Conservation (phyloP, 768 basidiomycete genomes). For the Cyclocybe aegerita region DNA sequence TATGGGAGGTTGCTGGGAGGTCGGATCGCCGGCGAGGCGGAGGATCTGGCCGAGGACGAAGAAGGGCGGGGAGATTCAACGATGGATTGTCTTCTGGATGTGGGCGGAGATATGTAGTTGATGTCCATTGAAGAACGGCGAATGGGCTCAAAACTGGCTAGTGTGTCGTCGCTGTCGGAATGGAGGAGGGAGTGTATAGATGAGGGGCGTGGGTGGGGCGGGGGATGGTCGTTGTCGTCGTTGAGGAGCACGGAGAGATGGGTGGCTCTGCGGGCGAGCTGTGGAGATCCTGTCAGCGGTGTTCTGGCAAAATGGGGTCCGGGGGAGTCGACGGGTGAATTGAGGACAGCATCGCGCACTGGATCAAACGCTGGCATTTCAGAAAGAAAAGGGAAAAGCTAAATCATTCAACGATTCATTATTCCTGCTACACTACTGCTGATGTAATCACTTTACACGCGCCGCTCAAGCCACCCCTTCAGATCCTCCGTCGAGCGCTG, state of each 20-base stretch:
- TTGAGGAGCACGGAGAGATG: conserved; percentile 80
- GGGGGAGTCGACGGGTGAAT: conserved; percentile 57
- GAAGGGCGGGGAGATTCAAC: conserved; percentile 32
- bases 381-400: conserved; percentile 1
- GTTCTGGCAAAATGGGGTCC: too few species aligned
- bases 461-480: conserved; percentile 43
- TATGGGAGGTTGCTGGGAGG: conserved; percentile 51
- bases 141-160: conserved; percentile 24
- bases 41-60: conserved; percentile 33
- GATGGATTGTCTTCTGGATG: conserved; percentile 10
- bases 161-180: conserved; percentile 18
- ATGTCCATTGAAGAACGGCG: conserved; percentile 24
- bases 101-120: conserved; percentile 25
- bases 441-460: conserved; percentile 35
- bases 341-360: conserved; percentile 83
- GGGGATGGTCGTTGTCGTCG: conserved; percentile 17
- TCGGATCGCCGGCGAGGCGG: conserved; percentile 28
- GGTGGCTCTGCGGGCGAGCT: conserved; percentile 61
- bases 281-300: conserved; percentile 31
- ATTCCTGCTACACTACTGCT: conserved; percentile 14
- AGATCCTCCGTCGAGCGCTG: conserved; percentile 64
- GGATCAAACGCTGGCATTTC: conserved; percentile 75
- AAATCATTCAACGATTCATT: conserved; percentile 4
- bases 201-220: conserved; percentile 13
- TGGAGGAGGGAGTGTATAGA: conserved; percentile 30